Percentiles rank a stretch among this genome's conserved stretches.
These are phyloP conservation scores for Aspergillus cejpii DNA, from an alignment of 2,329 filamentous ascomycete genomes.

Conservation along the genomic window DNA sequence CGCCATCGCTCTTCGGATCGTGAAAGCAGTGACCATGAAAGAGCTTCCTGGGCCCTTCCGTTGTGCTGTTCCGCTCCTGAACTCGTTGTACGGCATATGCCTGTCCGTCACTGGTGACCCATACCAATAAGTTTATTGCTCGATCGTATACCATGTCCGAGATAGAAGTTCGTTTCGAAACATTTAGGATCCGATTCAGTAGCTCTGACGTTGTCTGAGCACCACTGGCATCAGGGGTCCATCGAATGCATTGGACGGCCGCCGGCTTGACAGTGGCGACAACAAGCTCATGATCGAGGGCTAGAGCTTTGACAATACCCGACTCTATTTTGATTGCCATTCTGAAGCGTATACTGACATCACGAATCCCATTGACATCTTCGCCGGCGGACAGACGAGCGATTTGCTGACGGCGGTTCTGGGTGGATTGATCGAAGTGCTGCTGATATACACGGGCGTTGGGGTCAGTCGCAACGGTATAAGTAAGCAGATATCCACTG, in stretches of 20 bases:
- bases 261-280: constrained; percentile 87
- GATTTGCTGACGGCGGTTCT: constrained; percentile 42
- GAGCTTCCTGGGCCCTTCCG: constrained; percentile 54
- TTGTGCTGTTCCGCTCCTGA: constrained; percentile 33
- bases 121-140: constrained; percentile 91
- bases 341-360: constrained; percentile 84
- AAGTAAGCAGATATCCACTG: constrained; percentile 84
- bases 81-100: constrained; percentile 83
- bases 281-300: constrained; percentile 84
- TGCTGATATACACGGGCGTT: constrained; percentile 79
- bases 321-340: constrained; percentile 99
- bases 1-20: constrained; percentile 53
- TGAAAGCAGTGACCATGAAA: constrained; percentile 94
- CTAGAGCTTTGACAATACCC: constrained; percentile 79
- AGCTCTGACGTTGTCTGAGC: constrained; percentile 88
- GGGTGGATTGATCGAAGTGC: constrained; percentile 54
- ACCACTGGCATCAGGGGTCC: constrained; percentile 75
- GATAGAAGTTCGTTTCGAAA: constrained; percentile 69
- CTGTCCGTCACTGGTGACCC: constrained; percentile 81
- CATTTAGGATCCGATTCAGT: constrained; percentile 76
- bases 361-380: constrained; percentile 72
- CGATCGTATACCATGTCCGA: constrained; percentile 86
- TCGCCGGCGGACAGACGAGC: constrained; percentile 60
- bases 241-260: constrained; percentile 93
- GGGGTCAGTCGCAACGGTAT: constrained; percentile 79